These are phyloP conservation scores for Scopulariopsis brevicaulis DNA, from an alignment of 2,329 filamentous ascomycete species.

Conservation along the genomic window DNA sequence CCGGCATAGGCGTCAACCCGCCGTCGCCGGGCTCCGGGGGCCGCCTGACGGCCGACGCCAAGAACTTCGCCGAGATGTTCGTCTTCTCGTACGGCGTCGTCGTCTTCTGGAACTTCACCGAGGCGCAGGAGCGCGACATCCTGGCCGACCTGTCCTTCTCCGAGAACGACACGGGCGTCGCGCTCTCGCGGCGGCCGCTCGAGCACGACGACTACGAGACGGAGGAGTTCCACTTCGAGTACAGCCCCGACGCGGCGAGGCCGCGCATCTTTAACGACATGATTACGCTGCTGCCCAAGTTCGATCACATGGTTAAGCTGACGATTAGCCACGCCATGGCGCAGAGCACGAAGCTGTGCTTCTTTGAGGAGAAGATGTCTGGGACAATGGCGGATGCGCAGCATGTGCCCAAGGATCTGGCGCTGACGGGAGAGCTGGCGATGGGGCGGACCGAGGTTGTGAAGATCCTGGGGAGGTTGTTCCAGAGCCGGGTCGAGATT, in stretches of 20 bases:
- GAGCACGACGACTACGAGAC: constrained; percentile 90
- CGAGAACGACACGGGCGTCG: constrained; percentile 5
- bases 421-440: constrained; percentile 78
- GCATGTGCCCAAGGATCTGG: constrained; percentile 79
- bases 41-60: constrained; percentile 41
- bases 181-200: constrained; percentile 64
- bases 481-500: constrained; percentile 91
- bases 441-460: constrained; percentile 91
- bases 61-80: constrained; percentile 88
- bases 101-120: constrained; percentile 98
- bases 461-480: constrained; percentile 78
- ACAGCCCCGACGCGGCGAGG: constrained; percentile 73
- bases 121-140: constrained; percentile 91
- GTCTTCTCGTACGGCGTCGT: constrained; percentile 95
- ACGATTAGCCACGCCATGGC: constrained; percentile 96
- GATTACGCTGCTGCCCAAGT: constrained; percentile 85
- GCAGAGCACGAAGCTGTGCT: constrained; percentile 90
- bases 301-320: constrained; percentile 97
- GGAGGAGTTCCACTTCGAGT: constrained; percentile 98
- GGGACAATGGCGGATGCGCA: constrained; percentile 89
- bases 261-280: constrained; percentile 97
- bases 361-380: constrained; percentile 94
- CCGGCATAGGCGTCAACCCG: constrained; percentile 18
- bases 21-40: constrained; percentile 23
- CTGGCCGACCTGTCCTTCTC: constrained; percentile 91